Percentiles rank a stretch among this genome's conserved stretches.
Conservation (phyloP, 805 yeast species). For the Metschnikowia lachancei region DNA sequence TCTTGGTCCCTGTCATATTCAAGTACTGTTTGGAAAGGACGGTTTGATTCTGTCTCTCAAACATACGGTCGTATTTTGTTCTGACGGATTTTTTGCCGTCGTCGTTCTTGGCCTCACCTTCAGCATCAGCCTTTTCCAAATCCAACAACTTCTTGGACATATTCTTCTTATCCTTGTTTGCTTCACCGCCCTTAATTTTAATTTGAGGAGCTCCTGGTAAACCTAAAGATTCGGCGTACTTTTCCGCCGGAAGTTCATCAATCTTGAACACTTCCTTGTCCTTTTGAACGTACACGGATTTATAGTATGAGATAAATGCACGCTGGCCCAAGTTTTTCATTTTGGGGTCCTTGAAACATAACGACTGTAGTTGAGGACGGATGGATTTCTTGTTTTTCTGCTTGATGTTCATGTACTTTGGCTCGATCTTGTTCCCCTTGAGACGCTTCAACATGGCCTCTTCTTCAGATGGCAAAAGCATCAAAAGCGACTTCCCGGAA, state of each 20-base stretch:
- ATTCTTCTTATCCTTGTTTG: constrained; percentile 74
- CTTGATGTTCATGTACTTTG: constrained; percentile 70
- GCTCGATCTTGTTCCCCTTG: constrained; percentile 60
- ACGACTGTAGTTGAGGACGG: constrained; percentile 78
- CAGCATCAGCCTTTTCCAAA: constrained; percentile 49
- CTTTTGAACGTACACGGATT: constrained; percentile 80
- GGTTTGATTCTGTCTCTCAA: constrained; percentile 89
- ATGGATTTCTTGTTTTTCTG: constrained; percentile 72
- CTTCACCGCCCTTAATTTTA: constrained; percentile 58
- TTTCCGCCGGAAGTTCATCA: constrained; percentile 74
- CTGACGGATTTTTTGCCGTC: constrained; percentile 47
- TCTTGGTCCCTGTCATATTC: constrained; percentile 56
- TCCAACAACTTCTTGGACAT: constrained; percentile 67
- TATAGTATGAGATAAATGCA: constrained; percentile 88
- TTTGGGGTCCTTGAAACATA: constrained; percentile 89
- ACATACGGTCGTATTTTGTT: constrained; percentile 93
- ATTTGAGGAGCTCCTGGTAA: constrained; percentile 95
- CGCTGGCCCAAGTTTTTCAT: constrained; percentile 92
- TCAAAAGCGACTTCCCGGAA: constrained; percentile 74
- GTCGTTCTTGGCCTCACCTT: constrained; percentile 57
- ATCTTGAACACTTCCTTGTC: constrained; percentile 84
- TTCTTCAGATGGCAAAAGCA: constrained; percentile 83
- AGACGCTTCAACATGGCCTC: constrained; percentile 68
- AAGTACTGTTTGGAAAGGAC: constrained; percentile 86
- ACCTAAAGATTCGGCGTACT: constrained; percentile 83